phyloP scores from a whole-genome alignment of 805 yeast species.

The Yarrowia sp. region DNA sequence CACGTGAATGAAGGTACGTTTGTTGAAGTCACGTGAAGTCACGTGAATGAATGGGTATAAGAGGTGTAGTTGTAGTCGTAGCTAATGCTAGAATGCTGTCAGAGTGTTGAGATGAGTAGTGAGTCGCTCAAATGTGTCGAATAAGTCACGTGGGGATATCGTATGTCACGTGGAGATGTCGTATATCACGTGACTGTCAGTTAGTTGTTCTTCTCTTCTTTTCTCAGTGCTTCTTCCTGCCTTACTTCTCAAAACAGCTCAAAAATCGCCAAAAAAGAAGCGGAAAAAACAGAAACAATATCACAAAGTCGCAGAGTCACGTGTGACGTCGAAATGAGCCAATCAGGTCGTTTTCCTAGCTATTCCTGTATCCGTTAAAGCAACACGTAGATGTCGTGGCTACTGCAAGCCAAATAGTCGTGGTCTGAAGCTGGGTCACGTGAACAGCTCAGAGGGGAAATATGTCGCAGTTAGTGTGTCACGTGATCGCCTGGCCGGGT shows the following conservation, averaged over 20 bases:
- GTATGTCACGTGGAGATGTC: too few relatives aligned
- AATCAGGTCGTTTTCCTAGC: too few relatives aligned
- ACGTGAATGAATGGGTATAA: background rate
- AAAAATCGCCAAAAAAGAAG: background rate
- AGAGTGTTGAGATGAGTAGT: too few relatives aligned
- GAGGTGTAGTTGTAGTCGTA: background rate
- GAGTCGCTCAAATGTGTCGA: background rate
- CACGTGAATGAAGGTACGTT: constrained; percentile 2
- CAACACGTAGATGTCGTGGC: too few relatives aligned
- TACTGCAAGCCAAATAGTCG: too few relatives aligned
- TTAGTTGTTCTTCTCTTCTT: background rate
- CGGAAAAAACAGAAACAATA: background rate
- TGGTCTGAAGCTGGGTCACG: background rate
- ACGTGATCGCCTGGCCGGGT: too few relatives aligned
- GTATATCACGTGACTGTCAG: too few relatives aligned
- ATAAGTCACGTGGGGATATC: too few relatives aligned
- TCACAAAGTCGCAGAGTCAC: background rate
- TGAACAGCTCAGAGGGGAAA: background rate
- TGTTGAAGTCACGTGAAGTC: too few relatives aligned
- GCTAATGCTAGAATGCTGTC: too few relatives aligned
- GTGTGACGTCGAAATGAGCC: background rate
- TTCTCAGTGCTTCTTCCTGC: background rate
- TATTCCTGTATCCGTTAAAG: too few relatives aligned
- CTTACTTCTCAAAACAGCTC: background rate
- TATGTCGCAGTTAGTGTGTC: too few relatives aligned